A percentile compares a stretch with the other conserved stretches of the same genome.
These are phyloP conservation scores for Sclerotiophoma versabilis DNA, from an alignment of 2,329 filamentous ascomycete genomes.

Conservation along the genomic window DNA sequence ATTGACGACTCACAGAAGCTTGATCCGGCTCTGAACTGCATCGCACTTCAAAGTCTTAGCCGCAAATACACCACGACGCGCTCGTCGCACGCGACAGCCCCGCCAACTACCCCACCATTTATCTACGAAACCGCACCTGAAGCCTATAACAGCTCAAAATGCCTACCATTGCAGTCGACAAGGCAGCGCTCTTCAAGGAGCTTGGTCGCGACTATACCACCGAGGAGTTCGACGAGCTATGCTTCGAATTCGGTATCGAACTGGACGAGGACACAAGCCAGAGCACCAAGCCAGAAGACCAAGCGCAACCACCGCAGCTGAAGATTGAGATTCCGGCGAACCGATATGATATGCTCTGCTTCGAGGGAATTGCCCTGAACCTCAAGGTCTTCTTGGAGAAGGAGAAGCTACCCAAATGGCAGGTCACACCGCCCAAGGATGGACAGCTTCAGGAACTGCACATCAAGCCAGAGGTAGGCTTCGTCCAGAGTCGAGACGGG, in stretches of 20 bases:
- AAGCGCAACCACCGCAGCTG: slow-evolving; percentile 85
- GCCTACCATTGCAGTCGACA: slow-evolving; percentile 97
- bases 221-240: slow-evolving; percentile 94
- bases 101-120: slow-evolving; percentile 43
- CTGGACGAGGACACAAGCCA: slow-evolving; percentile 79
- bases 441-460: slow-evolving; percentile 81
- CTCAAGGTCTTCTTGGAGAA: slow-evolving; percentile 92
- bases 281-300: slow-evolving; percentile 43
- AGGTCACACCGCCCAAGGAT: slow-evolving; percentile 72
- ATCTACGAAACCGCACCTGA: slow-evolving; percentile 16
- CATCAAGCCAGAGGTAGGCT: slow-evolving; percentile 69
- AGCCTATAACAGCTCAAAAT: slow-evolving; percentile 60
- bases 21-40: neutral
- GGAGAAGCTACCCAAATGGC: slow-evolving; percentile 78
- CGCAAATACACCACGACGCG: slow-evolving; percentile 26
- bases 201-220: slow-evolving; percentile 91
- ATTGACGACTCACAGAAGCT: slow-evolving; percentile 5
- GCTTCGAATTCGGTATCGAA: slow-evolving; percentile 98
- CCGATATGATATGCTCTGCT: slow-evolving; percentile 92
- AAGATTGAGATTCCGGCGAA: slow-evolving; percentile 99
- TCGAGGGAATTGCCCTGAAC: slow-evolving; percentile 95
- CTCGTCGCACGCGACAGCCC: slow-evolving; percentile 30
- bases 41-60: neutral
- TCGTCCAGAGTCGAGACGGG: neutral
- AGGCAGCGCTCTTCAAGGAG: slow-evolving; percentile 92